Evolutionary conservation across 1,284 basidiomycete genomes (phyloP).

Genomic region (Peniophora sp.): DNA sequence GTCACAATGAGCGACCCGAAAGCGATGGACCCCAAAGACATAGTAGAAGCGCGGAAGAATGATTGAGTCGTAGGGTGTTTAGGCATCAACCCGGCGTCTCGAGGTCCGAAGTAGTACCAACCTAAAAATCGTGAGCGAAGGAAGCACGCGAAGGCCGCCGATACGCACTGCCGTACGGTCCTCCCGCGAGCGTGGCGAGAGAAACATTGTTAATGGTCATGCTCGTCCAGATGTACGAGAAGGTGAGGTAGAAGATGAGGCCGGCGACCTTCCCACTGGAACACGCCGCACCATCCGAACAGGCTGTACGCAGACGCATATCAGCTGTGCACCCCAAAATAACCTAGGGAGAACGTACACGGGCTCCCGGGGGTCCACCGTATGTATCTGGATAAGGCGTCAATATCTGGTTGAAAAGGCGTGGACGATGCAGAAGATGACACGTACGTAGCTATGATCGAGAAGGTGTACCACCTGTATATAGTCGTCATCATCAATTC

Average conservation of each 20-base stretch:
- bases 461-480: slow-evolving; percentile 64
- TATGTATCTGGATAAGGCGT: background rate
- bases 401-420: background rate
- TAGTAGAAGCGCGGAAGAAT: slow-evolving; percentile 75
- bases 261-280: slow-evolving; percentile 54
- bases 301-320: slow-evolving; percentile 18
- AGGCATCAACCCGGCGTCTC: slow-evolving; percentile 57
- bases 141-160: background rate
- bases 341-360: slow-evolving; percentile 40
- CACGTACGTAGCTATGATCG: slow-evolving; percentile 57
- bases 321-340: background rate
- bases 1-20: slow-evolving; percentile 89
- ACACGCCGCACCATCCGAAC: slow-evolving; percentile 34
- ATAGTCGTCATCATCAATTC: too few species aligned
- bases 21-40: slow-evolving; percentile 84
- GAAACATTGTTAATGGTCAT: slow-evolving; percentile 77
- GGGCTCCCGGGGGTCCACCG: slow-evolving; percentile 1
- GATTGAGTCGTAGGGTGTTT: slow-evolving; percentile 64
- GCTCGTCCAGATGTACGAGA: slow-evolving; percentile 80
- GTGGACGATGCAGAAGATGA: slow-evolving; percentile 2
- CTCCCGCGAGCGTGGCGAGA: slow-evolving; percentile 73
- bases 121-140: slow-evolving; percentile 19
- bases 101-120: slow-evolving; percentile 73
- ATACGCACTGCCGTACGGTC: slow-evolving; percentile 46
- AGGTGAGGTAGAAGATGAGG: slow-evolving; percentile 70